Evolutionary conservation across 768 basidiomycete species (phyloP).

Genomic region (Russula griseocarnosa): DNA sequence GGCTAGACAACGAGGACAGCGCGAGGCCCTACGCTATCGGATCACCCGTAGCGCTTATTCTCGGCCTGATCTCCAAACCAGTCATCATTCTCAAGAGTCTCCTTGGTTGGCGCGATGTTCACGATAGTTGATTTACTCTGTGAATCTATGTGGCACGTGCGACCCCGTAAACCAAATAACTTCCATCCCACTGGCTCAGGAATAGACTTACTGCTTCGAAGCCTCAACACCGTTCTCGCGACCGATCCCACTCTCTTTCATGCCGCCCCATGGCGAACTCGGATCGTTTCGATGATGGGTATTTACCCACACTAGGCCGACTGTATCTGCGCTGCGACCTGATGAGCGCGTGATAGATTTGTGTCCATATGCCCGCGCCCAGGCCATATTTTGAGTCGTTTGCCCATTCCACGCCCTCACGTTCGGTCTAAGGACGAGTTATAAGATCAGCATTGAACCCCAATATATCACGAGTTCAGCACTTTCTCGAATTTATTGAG

Average conservation of each 20-base stretch:
- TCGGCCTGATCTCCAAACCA: conserved; percentile 67
- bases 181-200: not conserved
- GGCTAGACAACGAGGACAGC: too few species aligned
- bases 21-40: too few species aligned
- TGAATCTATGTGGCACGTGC: conserved; percentile 50
- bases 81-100: conserved; percentile 59
- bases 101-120: conserved; percentile 61
- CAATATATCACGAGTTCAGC: not conserved
- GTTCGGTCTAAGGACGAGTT: conserved; percentile 43
- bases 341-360: conserved; percentile 72
- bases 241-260: conserved; percentile 87
- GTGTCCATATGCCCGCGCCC: conserved; percentile 79
- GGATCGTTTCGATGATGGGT: conserved; percentile 89
- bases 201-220: conserved; percentile 58
- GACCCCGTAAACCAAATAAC: conserved; percentile 8
- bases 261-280: conserved; percentile 86
- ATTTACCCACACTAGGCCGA: conserved; percentile 83
- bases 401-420: conserved; percentile 63
- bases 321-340: conserved; percentile 64
- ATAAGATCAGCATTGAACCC: not conserved
- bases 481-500: conserved; percentile 51
- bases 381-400: conserved; percentile 78
- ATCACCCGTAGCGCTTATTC: conserved; percentile 61
- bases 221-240: conserved; percentile 84
- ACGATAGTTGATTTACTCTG: conserved; percentile 81